A percentile compares a stretch with the other conserved stretches of the same genome.
These are phyloP conservation scores for Chaetomiaceae sp. DNA, from an alignment of 2,329 filamentous ascomycete species.

Conservation along the genomic window DNA sequence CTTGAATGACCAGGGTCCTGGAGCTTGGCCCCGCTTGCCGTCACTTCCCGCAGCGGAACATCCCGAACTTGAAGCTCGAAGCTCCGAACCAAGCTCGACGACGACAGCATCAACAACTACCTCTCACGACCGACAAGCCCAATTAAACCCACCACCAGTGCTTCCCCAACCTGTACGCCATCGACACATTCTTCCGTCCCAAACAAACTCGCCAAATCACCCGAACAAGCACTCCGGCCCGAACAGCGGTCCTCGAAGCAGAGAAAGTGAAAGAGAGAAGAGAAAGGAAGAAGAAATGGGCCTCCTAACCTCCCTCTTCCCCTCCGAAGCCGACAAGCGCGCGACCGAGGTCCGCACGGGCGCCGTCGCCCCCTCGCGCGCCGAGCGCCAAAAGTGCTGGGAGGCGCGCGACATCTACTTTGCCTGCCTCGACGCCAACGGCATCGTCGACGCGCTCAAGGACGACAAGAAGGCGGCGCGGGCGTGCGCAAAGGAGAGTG, in stretches of 20 bases:
- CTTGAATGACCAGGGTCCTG: neutral
- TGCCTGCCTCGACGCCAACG: conserved; percentile 74
- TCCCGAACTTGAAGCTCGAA: conserved; percentile 9
- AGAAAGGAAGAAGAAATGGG: conserved; percentile 39
- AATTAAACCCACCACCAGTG: too few species aligned
- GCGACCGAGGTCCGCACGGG: conserved; percentile 53
- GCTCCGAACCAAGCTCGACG: neutral
- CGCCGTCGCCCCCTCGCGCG: conserved; percentile 74
- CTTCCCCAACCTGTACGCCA: neutral
- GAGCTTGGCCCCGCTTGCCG: neutral
- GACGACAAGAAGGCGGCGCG: conserved; percentile 38
- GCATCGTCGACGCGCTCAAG: conserved; percentile 66
- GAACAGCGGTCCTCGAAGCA: neutral
- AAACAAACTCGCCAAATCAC: too few species aligned
- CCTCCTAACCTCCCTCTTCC: conserved; percentile 40
- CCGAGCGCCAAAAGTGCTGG: conserved; percentile 81
- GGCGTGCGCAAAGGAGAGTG: conserved; percentile 39
- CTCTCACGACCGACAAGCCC: neutral
- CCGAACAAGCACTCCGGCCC: neutral
- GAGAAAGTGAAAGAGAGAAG: neutral
- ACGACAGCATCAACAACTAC: conserved; percentile 8
- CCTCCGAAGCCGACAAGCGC: conserved; percentile 40
- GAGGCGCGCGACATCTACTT: conserved; percentile 86
- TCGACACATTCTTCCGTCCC: neutral
- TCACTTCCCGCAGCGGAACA: conserved; percentile 8